phyloP scores from a whole-genome alignment of 2,329 filamentous ascomycete genomes.

The Coleophoma cylindrospora region DNA sequence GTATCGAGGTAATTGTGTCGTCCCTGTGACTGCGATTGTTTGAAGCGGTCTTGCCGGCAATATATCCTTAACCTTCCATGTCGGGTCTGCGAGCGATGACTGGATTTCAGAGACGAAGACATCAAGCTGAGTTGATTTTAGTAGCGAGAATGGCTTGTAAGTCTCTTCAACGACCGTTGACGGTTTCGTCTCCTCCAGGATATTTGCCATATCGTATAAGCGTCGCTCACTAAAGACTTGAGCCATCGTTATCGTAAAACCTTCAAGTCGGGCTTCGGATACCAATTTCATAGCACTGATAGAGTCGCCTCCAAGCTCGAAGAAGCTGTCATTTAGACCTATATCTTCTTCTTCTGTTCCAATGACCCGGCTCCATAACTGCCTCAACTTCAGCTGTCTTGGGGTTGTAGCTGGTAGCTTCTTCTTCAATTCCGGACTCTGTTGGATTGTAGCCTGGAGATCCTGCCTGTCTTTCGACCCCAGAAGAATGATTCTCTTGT shows the following conservation, averaged over 20 bases:
- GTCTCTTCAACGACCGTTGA: neutral
- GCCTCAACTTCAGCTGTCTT: constrained; percentile 28
- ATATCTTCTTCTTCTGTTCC: constrained; percentile 39
- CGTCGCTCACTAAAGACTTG: neutral
- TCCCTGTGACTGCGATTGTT: neutral
- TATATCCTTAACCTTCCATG: neutral
- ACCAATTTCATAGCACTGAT: constrained; percentile 58
- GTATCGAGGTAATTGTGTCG: neutral
- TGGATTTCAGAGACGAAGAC: neutral
- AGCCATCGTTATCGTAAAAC: constrained; percentile 34
- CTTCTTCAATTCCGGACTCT: neutral
- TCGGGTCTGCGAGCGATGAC: neutral
- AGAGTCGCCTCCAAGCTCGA: constrained; percentile 55
- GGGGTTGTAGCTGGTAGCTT: neutral
- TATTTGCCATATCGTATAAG: neutral
- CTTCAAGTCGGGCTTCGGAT: constrained; percentile 43
- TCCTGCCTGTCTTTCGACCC: neutral
- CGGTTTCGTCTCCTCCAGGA: neutral
- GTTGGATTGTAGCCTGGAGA: neutral
- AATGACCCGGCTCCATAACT: constrained; percentile 44
- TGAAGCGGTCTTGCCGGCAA: neutral
- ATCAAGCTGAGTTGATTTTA: neutral
- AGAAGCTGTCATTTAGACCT: constrained; percentile 52
- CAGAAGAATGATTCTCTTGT: neutral
- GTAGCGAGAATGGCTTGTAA: neutral